Conservation (phyloP, 2,329 filamentous ascomycete species). For the Aspergillus intermedius region DNA sequence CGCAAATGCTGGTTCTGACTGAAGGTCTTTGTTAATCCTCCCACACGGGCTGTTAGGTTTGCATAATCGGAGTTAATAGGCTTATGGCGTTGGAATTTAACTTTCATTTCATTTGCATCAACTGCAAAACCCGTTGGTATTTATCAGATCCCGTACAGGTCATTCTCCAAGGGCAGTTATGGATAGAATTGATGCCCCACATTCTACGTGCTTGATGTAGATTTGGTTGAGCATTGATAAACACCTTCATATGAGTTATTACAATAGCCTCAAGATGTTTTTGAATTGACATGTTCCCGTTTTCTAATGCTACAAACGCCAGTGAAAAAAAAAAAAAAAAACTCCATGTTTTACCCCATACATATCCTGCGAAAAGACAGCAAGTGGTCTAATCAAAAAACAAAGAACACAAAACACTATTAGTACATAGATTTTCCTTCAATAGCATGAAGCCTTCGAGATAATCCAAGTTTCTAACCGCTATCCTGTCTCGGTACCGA, state of each 20-base stretch:
- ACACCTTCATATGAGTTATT: too few relatives aligned
- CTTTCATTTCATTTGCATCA: neutral
- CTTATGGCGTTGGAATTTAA: neutral
- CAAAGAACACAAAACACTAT: neutral
- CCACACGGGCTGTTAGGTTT: neutral
- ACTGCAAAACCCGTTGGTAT: neutral
- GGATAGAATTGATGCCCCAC: too few relatives aligned
- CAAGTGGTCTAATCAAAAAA: neutral
- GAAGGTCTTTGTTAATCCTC: constrained; percentile 5
- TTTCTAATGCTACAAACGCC: neutral
- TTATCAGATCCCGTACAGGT: neutral
- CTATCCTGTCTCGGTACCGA: neutral
- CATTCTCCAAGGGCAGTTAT: neutral
- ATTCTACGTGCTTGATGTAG: too few relatives aligned
- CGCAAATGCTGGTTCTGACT: constrained; percentile 26
- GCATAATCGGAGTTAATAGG: constrained; percentile 1
- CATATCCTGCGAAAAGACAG: neutral
- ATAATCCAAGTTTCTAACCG: neutral
- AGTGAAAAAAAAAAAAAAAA: neutral
- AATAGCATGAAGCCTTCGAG: too few relatives aligned
- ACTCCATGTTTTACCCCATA: neutral
- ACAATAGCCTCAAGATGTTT: too few relatives aligned
- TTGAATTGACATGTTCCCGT: too few relatives aligned
- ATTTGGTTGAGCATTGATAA: too few relatives aligned
- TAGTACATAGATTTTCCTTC: too few relatives aligned